Conservation (phyloP, 1,139 yeast species). For the Pichia sp. region DNA sequence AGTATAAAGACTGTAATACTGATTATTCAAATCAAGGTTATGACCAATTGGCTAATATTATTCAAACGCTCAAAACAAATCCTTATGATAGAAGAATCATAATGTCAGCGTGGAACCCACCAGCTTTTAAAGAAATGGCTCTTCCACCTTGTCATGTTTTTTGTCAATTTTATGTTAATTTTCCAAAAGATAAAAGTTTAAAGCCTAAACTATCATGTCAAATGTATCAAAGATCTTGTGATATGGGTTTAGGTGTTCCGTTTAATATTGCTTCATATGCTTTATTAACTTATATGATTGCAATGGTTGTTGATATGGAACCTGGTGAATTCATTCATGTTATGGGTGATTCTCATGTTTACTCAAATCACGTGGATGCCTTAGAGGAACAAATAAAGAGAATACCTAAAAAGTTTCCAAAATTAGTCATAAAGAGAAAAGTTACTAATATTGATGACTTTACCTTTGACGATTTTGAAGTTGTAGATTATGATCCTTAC, state of each 20-base stretch:
- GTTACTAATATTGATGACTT: constrained; percentile 79
- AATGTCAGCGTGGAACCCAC: constrained; percentile 97
- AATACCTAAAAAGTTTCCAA: constrained; percentile 75
- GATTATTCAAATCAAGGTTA: constrained; percentile 85
- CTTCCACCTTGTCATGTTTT: constrained; percentile 97
- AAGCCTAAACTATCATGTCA: constrained; percentile 76
- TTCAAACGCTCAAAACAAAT: constrained; percentile 70
- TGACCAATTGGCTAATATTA: constrained; percentile 80
- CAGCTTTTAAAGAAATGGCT: constrained; percentile 90
- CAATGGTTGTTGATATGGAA: constrained; percentile 87
- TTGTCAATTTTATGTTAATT: constrained; percentile 87
- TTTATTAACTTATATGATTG: constrained; percentile 85
- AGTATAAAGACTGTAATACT: constrained; percentile 75
- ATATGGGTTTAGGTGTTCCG: constrained; percentile 98
- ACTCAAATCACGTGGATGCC: constrained; percentile 88
- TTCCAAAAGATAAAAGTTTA: constrained; percentile 43
- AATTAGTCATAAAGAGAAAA: constrained; percentile 58
- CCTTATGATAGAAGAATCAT: constrained; percentile 94
- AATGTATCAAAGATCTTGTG: constrained; percentile 95
- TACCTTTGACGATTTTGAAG: constrained; percentile 77
- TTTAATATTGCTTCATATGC: constrained; percentile 97
- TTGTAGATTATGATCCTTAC: constrained; percentile 74
- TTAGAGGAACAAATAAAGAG: constrained; percentile 71
- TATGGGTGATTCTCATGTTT: constrained; percentile 95
- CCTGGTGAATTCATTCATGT: constrained; percentile 94